Evolutionary conservation across 2,329 filamentous ascomycete species (phyloP), one percentile per base, ranked within the genome.

Genomic region (Monilinia aucupariae): DNA sequence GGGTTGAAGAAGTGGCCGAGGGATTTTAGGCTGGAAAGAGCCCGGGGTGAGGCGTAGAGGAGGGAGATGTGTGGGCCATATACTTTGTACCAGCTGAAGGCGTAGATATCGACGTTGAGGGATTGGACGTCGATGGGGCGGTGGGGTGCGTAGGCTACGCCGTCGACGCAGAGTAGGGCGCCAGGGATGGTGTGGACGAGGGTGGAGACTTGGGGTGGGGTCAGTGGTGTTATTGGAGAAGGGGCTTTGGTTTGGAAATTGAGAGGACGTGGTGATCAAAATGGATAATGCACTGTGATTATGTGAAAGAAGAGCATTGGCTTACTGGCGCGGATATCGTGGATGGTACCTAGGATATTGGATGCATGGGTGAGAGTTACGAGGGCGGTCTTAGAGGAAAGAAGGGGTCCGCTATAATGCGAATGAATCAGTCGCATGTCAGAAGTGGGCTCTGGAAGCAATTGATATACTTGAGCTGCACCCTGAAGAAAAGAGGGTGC

Each of bases 11-110:
- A 90, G 71, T 91, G 88, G 0, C 83, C 82, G 0, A 86, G 74
- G 0, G 84, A 82, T 5, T 75, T 75, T 61, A 91, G 77, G 54
- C 80, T 74, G 20, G 80, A 70, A 64, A 88, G 84, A 0, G 84
- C 85, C 0, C 74, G 70, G 5, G 78, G 77, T 30, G 83, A 83
- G 6, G 82, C 87, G 71, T 91, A 93, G 1, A 93, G 77, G 66
- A 87, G 82, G 0, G 88, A 81, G 1, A 92, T 79, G 68, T 92
- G 90, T 0, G 90, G 89, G 0, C 89, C 90, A 71, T 89, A 92
- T 1, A 92, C 84, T 73, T 93, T 93, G 76, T 92, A 92, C 89
- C 89, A 92, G 0, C 82, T 86, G 71, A 92, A 91, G n/a, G 80
- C 76, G 73, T 92, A 93, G 68, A 92, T 86, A 71, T 93, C 90